Base-by-base conservation (phyloP, 306 rosid species). In the Hippophae tibetana region DNA sequence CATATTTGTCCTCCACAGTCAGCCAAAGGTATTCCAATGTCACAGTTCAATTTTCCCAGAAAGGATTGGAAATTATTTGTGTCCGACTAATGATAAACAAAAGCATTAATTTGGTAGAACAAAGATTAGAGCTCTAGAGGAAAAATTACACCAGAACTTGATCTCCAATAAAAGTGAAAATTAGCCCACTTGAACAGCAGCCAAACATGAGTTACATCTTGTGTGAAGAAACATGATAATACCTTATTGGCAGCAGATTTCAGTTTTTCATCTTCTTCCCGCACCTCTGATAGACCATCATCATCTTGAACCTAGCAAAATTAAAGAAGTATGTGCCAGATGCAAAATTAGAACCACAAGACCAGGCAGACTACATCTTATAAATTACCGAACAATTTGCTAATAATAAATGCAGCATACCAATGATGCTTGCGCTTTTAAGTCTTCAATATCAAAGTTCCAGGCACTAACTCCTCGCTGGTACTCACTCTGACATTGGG, bases 401-500 rank as follows among this genome's bases (percentile, higher is more conserved):
- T 49, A 49, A 18, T 12, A 50, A 48, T 7, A 52, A 62, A 13
- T 8, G 60, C 42, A 54, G 58, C 83, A 72, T 80, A 93, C 99
- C 97, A 81, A 31, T 52, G 99, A 84, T 47, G 99, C 99, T 75
- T 89, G 99, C 53, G 90, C 94, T 82, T 88, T 93, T 74, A 93
- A 81, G 81, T 93, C 99, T 62, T 82, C 94, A 55, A 93, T 40
- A 61, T 93, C 95, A 10, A 93, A 93, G 82, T 93, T 86, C 99
- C 99, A 93, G 23, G 99, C 99, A 64, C 99, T 93, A 66, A 93
- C 99, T 59, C 99, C 99, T 70, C 97, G 94, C 46, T 93, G 89
- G 75, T 93, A 93, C 79, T 93, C 97, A 70, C 97, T 93, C 99
- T 93, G 78, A 59, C 63, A 50, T 73, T 23, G 42, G 56, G 47